phyloP scores from a whole-genome alignment of 805 yeast species.

The Starmerella vitae region DNA sequence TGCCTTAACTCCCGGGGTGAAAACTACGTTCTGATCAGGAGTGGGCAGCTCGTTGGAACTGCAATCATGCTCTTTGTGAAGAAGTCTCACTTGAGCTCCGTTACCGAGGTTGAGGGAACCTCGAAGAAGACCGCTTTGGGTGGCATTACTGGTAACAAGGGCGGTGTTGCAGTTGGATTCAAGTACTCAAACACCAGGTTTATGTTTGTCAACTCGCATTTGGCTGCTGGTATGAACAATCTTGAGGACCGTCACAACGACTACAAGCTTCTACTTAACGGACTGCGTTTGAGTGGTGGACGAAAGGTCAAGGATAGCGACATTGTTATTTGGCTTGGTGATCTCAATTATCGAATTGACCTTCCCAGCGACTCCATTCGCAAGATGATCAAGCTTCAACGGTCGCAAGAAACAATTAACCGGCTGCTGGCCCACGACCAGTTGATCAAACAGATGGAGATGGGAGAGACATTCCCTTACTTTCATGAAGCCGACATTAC shows the following conservation, averaged over 20 bases:
- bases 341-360: constrained; percentile 69
- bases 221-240: constrained; percentile 84
- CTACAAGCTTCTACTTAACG: constrained; percentile 58
- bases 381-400: constrained; percentile 32
- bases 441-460: constrained; percentile 55
- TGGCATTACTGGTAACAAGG: constrained; percentile 94
- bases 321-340: constrained; percentile 86
- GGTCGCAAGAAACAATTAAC: constrained; percentile 13
- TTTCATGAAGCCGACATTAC: constrained; percentile 64
- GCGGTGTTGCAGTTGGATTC: constrained; percentile 87
- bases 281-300: constrained; percentile 68
- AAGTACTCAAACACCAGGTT: constrained; percentile 66
- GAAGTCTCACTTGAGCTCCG: constrained; percentile 41
- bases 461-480: constrained; percentile 57
- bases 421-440: constrained; percentile 60
- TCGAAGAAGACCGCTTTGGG: constrained; percentile 90
- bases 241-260: constrained; percentile 77
- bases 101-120: constrained; percentile 87
- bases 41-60: constrained; percentile 85
- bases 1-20: constrained; percentile 44
- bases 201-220: constrained; percentile 77
- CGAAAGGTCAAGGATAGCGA: constrained; percentile 71
- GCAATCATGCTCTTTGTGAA: constrained; percentile 59
- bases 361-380: constrained; percentile 66
- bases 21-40: constrained; percentile 55